Conservation (phyloP, 2,329 filamentous ascomycete genomes). For the Colletotrichum gigasporum region DNA sequence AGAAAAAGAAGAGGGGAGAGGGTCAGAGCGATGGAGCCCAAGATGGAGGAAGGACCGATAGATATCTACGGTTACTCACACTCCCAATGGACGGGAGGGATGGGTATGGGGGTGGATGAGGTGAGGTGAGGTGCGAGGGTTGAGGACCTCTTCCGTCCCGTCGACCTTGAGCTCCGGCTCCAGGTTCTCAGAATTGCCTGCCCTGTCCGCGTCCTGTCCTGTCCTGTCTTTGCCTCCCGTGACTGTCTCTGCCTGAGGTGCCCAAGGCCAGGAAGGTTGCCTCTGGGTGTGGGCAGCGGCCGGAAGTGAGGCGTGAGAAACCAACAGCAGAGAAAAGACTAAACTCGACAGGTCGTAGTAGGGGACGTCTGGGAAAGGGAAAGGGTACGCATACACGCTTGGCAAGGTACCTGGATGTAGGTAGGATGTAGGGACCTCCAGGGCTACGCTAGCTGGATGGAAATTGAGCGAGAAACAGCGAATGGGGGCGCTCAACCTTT, state of each 20-base stretch:
- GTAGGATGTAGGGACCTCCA: too few species aligned
- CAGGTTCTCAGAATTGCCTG: not conserved
- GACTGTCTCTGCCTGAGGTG: not conserved
- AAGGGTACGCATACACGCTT: not conserved
- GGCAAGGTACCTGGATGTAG: not conserved
- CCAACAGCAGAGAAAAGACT: not conserved
- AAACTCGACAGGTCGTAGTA: constrained; percentile 3
- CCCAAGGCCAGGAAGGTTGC: not conserved
- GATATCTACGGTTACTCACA: constrained; percentile 3
- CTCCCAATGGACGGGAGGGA: not conserved
- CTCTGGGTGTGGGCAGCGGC: not conserved
- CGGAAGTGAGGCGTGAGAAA: constrained; percentile 2
- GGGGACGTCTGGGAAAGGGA: not conserved
- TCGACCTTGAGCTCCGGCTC: too few species aligned
- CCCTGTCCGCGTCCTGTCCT: not conserved
- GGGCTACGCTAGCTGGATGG: not conserved
- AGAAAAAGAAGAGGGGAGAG: constrained; percentile 22
- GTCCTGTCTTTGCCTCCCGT: not conserved
- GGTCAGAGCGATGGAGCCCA: constrained; percentile 22
- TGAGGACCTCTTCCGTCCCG: too few species aligned
- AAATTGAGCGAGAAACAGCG: not conserved
- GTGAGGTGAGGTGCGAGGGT: not conserved
- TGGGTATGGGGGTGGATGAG: not conserved
- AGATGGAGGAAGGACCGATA: constrained; percentile 31
- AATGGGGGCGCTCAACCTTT: too few species aligned